Percentiles rank a stretch among this genome's conserved stretches.
Conservation (phyloP, 768 basidiomycete genomes). For the Stropharia rugosoannulata region DNA sequence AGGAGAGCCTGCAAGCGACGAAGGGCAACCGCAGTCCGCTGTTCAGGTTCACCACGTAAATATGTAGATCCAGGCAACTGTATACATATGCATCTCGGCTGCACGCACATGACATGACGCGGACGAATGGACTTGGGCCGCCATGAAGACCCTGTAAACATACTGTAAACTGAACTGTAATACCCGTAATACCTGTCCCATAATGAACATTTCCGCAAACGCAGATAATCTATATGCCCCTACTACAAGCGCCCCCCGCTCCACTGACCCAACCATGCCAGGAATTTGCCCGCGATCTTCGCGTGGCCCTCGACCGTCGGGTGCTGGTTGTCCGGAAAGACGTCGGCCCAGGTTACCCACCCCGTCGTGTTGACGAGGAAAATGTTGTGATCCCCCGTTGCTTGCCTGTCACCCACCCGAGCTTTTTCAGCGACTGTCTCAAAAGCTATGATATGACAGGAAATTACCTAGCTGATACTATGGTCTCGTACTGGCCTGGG, state of each 20-base stretch:
- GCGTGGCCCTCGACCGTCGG: constrained; percentile 46
- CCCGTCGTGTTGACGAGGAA: constrained; percentile 57
- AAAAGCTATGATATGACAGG: background rate
- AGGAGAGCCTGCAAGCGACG: constrained; percentile 23
- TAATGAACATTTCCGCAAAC: background rate
- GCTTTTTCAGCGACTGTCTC: background rate
- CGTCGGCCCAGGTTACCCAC: constrained; percentile 51
- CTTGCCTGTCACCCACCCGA: constrained; percentile 24
- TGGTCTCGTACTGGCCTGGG: constrained; percentile 42
- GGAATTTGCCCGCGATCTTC: constrained; percentile 47
- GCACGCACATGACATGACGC: no score
- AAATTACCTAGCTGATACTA: constrained; percentile 39
- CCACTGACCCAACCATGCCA: constrained; percentile 43
- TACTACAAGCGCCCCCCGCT: constrained; percentile 31
- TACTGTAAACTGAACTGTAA: no score
- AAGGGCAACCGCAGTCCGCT: constrained; percentile 33
- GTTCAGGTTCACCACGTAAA: constrained; percentile 28
- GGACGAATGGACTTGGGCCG: no score
- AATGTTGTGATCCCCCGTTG: constrained; percentile 43
- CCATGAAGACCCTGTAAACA: no score
- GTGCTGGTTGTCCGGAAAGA: constrained; percentile 50
- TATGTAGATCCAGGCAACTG: background rate
- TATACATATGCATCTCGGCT: background rate
- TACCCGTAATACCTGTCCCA: no score
- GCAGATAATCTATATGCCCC: background rate